A percentile compares a stretch with the other conserved stretches of the same genome.
Evolutionary conservation across 106 monocot species (phyloP).

Genomic region (Ottelia alismoides): DNA sequence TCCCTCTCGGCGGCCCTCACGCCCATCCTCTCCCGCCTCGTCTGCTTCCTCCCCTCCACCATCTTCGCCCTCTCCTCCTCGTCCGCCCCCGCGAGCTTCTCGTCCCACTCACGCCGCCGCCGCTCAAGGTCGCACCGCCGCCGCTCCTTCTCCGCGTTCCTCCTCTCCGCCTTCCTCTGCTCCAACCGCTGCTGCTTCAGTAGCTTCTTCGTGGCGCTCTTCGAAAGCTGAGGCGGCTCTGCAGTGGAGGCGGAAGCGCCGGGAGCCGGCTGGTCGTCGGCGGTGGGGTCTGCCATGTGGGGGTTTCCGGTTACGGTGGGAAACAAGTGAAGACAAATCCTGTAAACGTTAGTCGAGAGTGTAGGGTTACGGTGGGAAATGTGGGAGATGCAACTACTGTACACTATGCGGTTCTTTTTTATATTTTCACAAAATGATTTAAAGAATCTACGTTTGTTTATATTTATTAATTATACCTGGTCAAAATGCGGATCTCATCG

Average conservation of each 20-base stretch:
- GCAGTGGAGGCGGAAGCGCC: background rate
- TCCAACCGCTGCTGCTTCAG: slow-evolving; percentile 51
- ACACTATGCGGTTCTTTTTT: no score
- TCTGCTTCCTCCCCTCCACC: slow-evolving; percentile 27
- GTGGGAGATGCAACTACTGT: no score
- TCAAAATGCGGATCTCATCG: no score
- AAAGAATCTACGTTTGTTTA: no score
- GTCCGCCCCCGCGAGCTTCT: slow-evolving; percentile 42
- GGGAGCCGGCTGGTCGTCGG: no score
- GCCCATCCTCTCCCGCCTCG: slow-evolving; percentile 43
- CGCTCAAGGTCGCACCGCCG: slow-evolving; percentile 43
- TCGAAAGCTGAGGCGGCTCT: slow-evolving; percentile 27
- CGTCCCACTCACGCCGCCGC: slow-evolving; percentile 68
- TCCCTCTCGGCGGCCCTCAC: slow-evolving; percentile 36
- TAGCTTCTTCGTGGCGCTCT: slow-evolving; percentile 73
- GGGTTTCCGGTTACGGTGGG: background rate
- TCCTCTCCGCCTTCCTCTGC: slow-evolving; percentile 50
- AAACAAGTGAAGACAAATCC: no score
- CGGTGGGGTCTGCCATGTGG: background rate
- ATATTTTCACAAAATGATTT: no score
- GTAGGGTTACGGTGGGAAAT: no score
- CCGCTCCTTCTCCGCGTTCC: slow-evolving; percentile 74
- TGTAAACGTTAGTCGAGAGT: no score
- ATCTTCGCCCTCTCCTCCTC: slow-evolving; percentile 51
- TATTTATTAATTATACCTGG: no score